Percentiles rank a stretch among this genome's conserved stretches.
Evolutionary conservation across 345 rosid species (phyloP).

Genomic region (Citrus mangshanensis): DNA sequence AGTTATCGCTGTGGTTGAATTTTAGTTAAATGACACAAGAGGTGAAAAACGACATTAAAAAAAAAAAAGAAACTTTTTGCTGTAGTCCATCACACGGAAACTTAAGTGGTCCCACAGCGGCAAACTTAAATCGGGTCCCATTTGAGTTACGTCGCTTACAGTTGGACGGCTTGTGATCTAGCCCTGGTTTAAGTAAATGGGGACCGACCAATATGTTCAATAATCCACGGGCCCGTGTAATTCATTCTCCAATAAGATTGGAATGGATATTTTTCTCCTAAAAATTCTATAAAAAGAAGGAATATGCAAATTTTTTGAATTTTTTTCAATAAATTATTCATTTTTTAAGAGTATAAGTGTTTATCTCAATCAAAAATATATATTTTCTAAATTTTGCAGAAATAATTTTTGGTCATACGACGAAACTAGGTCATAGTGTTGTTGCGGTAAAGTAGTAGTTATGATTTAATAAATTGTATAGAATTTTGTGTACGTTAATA

Average conservation of each 20-base stretch:
- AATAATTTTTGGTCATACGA: too few species aligned
- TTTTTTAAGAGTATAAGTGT: neutral
- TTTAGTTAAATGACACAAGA: neutral
- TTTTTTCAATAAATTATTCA: neutral
- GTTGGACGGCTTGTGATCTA: neutral
- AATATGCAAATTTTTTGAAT: too few species aligned
- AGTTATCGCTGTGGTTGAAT: too few species aligned
- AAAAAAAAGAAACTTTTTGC: neutral
- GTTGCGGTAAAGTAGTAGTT: too few species aligned
- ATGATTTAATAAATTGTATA: too few species aligned
- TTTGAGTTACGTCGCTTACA: neutral
- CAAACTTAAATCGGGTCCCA: neutral
- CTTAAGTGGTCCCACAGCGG: neutral
- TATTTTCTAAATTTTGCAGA: too few species aligned
- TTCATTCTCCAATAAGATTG: neutral
- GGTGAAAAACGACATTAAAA: neutral
- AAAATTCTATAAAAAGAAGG: too few species aligned
- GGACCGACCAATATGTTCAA: neutral
- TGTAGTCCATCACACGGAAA: neutral
- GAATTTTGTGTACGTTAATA: too few species aligned
- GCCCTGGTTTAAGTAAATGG: neutral
- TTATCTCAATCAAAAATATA: too few species aligned
- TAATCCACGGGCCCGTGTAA: neutral
- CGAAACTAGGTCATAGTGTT: too few species aligned
- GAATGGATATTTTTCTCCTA: neutral